phyloP scores from a whole-genome alignment of 2,329 filamentous ascomycete species.

The Xylariaceae sp. region DNA sequence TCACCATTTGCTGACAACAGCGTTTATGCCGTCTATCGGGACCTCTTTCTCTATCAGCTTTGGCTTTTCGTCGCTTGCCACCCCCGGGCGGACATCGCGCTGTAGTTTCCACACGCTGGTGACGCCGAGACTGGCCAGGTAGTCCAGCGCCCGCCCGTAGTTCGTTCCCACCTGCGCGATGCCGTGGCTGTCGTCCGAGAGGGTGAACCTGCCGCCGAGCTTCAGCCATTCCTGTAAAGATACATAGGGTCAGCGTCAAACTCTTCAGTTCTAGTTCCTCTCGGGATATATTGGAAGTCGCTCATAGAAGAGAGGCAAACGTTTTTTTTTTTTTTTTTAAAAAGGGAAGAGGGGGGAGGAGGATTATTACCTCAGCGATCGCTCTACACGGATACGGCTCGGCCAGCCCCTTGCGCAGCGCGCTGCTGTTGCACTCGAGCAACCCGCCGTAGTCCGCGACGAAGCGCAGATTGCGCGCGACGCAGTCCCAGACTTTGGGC shows the following conservation, averaged over 20 bases:
- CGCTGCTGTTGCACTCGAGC: constrained; percentile 88
- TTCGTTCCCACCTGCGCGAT: constrained; percentile 86
- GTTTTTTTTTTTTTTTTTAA: no score
- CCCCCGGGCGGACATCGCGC: constrained; percentile 39
- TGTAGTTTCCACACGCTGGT: constrained; percentile 61
- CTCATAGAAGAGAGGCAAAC: no score
- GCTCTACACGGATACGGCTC: constrained; percentile 85
- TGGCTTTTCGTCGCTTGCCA: constrained; percentile 37
- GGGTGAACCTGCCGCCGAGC: constrained; percentile 78
- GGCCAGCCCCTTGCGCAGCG: constrained; percentile 82
- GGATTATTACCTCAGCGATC: constrained; percentile 68
- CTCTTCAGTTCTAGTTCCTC: background rate
- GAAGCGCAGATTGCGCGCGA: constrained; percentile 73
- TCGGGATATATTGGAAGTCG: no score
- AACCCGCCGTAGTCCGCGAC: constrained; percentile 76
- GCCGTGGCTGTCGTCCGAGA: constrained; percentile 95
- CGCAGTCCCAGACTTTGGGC: constrained; percentile 70
- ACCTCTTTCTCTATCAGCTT: constrained; percentile 48
- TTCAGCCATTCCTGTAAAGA: constrained; percentile 65
- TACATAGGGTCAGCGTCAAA: background rate
- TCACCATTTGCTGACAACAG: constrained; percentile 32
- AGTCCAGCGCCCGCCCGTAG: constrained; percentile 71
- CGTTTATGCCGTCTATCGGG: constrained; percentile 38
- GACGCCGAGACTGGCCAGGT: constrained; percentile 69
- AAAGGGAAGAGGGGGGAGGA: no score